These are phyloP conservation scores for Blastocystis sp. DNA, from an alignment of 352 stramenopile species.

Conservation along the genomic window DNA sequence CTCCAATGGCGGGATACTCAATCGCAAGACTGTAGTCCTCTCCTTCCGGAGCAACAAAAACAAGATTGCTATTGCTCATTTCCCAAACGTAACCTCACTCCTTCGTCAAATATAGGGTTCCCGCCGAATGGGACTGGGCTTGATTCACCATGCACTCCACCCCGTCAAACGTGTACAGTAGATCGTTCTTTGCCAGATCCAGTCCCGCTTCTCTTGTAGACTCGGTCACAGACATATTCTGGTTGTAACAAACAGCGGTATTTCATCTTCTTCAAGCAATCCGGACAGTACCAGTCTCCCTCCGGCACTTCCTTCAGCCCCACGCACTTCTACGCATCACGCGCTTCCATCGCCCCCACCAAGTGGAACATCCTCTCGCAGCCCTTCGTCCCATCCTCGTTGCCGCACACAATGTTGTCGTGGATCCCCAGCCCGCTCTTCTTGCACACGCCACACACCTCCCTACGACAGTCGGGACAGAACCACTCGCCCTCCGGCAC, in stretches of 20 bases:
- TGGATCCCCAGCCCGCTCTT: constrained; percentile 84
- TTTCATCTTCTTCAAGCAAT: constrained; percentile 62
- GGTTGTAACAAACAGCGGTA: not conserved
- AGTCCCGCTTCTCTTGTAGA: not conserved
- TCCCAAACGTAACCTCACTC: not conserved
- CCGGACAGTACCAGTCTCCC: constrained; percentile 82
- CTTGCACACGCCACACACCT: constrained; percentile 80
- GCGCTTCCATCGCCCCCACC: constrained; percentile 72
- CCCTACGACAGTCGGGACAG: constrained; percentile 81
- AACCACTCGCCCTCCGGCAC: constrained; percentile 78
- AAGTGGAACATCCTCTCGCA: constrained; percentile 83
- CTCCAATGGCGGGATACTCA: constrained; percentile 51
- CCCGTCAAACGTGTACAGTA: constrained; percentile 1
- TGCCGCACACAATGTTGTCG: constrained; percentile 83
- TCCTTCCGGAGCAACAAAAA: constrained; percentile 4
- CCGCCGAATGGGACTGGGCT: not conserved
- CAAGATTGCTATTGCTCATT: constrained; percentile 18
- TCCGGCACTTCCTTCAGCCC: constrained; percentile 78
- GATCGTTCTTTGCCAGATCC: not conserved
- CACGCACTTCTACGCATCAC: constrained; percentile 79
- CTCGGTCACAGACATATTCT: constrained; percentile 43
- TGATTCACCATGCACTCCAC: constrained; percentile 44
- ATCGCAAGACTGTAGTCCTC: constrained; percentile 21
- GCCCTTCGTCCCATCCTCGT: constrained; percentile 80
- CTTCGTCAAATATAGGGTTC: constrained; percentile 29